Conservation (phyloP, 2,329 filamentous ascomycete species). For the Trichoderma lentiforme region DNA sequence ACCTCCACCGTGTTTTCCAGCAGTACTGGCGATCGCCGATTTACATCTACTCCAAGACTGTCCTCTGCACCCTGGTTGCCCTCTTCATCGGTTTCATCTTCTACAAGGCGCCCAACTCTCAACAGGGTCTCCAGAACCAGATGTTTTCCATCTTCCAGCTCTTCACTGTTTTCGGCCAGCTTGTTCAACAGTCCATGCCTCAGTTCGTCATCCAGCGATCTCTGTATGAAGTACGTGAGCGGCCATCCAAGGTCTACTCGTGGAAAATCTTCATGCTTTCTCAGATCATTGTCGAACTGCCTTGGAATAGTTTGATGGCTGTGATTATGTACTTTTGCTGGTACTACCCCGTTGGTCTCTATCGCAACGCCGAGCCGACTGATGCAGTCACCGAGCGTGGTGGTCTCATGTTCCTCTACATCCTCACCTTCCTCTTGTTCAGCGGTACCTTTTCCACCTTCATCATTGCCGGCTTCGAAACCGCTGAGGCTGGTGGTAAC, state of each 20-base stretch:
- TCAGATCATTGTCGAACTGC: conserved; percentile 80
- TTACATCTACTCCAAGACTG: conserved; percentile 82
- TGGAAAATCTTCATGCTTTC: conserved; percentile 84
- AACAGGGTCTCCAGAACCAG: conserved; percentile 80
- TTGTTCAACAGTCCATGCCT: conserved; percentile 79
- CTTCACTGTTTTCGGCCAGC: conserved; percentile 74
- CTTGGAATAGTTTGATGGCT: conserved; percentile 76
- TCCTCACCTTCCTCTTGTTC: conserved; percentile 74
- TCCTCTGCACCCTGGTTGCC: conserved; percentile 61
- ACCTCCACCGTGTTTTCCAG: conserved; percentile 73
- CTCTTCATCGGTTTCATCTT: conserved; percentile 84
- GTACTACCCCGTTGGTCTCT: conserved; percentile 83
- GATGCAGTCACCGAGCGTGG: conserved; percentile 65
- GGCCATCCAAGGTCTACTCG: conserved; percentile 78
- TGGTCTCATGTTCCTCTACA: conserved; percentile 73
- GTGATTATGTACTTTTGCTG: conserved; percentile 75
- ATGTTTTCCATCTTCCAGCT: conserved; percentile 86
- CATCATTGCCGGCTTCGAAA: conserved; percentile 71
- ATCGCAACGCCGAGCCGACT: conserved; percentile 63
- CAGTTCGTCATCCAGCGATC: conserved; percentile 79
- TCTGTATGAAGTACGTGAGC: conserved; percentile 80
- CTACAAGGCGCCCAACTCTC: conserved; percentile 65
- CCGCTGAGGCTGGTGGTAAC: conserved; percentile 72
- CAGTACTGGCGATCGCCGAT: conserved; percentile 89
- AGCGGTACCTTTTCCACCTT: conserved; percentile 77